Evolutionary conservation across 2,329 filamentous ascomycete genomes (phyloP).

Genomic region (Venturia effusa): DNA sequence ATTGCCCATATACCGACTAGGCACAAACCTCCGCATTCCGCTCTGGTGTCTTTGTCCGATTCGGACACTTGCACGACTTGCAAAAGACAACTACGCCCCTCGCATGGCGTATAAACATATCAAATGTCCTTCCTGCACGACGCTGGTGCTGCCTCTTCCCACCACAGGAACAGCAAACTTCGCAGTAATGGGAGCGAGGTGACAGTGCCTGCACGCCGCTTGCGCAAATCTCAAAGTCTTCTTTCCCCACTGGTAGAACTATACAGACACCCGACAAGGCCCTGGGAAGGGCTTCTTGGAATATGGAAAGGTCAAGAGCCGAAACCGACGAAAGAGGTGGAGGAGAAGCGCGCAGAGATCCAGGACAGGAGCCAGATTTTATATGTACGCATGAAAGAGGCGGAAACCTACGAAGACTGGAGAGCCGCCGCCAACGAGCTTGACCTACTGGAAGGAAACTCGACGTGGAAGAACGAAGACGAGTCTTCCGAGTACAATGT

Average conservation of each 20-base stretch:
- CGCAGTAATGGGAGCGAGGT: neutral
- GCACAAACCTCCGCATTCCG: neutral
- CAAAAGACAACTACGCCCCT: neutral
- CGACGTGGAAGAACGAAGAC: conserved; percentile 65
- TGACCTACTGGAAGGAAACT: conserved; percentile 68
- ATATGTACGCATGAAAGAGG: conserved; percentile 8
- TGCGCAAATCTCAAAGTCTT: conserved; percentile 15
- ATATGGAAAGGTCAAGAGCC: conserved; percentile 20
- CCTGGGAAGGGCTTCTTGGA: conserved; percentile 17
- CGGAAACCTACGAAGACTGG: conserved; percentile 49
- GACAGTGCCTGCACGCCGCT: neutral
- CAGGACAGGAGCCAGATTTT: conserved; percentile 5
- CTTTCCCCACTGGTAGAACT: conserved; percentile 26
- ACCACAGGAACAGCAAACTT: neutral
- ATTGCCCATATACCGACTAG: neutral
- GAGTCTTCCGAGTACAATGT: conserved; percentile 62
- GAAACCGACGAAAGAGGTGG: neutral
- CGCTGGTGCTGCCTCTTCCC: conserved; percentile 22
- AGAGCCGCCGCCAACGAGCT: conserved; percentile 63
- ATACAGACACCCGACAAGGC: conserved; percentile 23
- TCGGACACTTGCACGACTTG: neutral
- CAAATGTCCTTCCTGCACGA: conserved; percentile 28
- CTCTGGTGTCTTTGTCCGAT: neutral
- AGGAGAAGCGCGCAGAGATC: neutral
- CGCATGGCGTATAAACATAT: conserved; percentile 12